Evolutionary conservation across 1,284 basidiomycete species (phyloP).

Genomic region (Cryptococcus neoformans): DNA sequence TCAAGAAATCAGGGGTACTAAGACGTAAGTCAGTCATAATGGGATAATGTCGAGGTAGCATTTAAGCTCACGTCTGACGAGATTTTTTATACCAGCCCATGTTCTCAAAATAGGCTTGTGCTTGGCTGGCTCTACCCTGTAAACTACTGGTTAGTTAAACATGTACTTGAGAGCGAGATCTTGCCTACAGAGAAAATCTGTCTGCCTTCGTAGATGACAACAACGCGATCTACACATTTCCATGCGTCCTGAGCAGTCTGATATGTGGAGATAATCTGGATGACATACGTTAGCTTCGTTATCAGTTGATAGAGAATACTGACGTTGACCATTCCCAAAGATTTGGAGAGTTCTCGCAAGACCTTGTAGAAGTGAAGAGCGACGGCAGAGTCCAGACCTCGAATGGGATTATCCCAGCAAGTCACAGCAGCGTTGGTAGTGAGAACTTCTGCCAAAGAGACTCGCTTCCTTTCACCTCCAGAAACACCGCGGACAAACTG

Average conservation of each 20-base stretch:
- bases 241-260: not conserved
- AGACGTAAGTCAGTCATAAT: not conserved
- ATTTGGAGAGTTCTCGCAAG: not conserved
- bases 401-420: conserved; percentile 57
- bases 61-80: not conserved
- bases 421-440: conserved; percentile 4
- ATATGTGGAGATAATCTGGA: not conserved
- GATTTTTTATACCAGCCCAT: not conserved
- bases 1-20: not conserved
- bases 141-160: not conserved
- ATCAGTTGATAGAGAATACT: not conserved
- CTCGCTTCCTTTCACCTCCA: conserved; percentile 6
- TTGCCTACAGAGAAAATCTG: not conserved
- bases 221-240: not conserved
- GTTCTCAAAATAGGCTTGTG: not conserved
- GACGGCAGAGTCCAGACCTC: conserved; percentile 77
- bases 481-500: not conserved
- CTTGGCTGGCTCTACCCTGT: not conserved
- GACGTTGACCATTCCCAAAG: not conserved
- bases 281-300: not conserved
- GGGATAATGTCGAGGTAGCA: not conserved
- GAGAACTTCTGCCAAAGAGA: conserved; percentile 4
- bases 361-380: conserved; percentile 52
- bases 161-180: not conserved
- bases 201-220: not conserved